Conservation (phyloP, 2,329 filamentous ascomycete genomes). For the Zopfia rhizophila region DNA sequence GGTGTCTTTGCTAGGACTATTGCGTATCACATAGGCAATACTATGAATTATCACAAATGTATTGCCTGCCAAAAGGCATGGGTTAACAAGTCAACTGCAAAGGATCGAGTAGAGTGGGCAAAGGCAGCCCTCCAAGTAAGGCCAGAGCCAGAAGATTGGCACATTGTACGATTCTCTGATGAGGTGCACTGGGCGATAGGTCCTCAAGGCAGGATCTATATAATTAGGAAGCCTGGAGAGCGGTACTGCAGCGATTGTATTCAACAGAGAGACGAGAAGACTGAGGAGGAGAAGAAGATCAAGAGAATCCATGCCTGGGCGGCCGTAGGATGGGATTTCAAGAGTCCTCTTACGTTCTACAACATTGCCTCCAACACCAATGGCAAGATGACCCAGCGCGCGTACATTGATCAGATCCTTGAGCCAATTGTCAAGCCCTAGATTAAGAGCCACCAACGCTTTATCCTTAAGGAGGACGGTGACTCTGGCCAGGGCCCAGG, state of each 20-base stretch:
- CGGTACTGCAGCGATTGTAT: slow-evolving; percentile 11
- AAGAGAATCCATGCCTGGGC: slow-evolving; percentile 12
- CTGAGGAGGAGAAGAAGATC: neutral
- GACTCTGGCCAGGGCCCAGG: slow-evolving; percentile 18
- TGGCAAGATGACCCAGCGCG: slow-evolving; percentile 15
- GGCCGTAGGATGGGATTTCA: slow-evolving; percentile 17
- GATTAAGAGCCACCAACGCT: slow-evolving; percentile 7
- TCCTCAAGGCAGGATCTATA: slow-evolving; percentile 1
- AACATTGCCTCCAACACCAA: slow-evolving; percentile 10
- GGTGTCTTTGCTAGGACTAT: slow-evolving; percentile 6
- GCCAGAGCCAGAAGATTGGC: slow-evolving; percentile 2
- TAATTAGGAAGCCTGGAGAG: slow-evolving; percentile 13
- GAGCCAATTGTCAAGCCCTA: slow-evolving; percentile 17
- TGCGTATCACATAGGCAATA: slow-evolving; percentile 1
- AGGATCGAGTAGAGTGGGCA: neutral
- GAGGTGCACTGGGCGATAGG: slow-evolving; percentile 10
- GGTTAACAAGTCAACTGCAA: slow-evolving; percentile 1
- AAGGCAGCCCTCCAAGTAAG: neutral
- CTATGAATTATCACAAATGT: slow-evolving; percentile 16
- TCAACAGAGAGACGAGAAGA: slow-evolving; percentile 2
- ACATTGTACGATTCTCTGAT: slow-evolving; percentile 11
- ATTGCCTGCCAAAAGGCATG: slow-evolving; percentile 12
- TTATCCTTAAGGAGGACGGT: slow-evolving; percentile 21
- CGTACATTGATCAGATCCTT: slow-evolving; percentile 18
- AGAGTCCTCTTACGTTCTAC: slow-evolving; percentile 15